A percentile compares a stretch with the other conserved stretches of the same genome.
phyloP scores from a whole-genome alignment of 2,329 filamentous ascomycete species.

The Hymenoscyphus repandus region DNA sequence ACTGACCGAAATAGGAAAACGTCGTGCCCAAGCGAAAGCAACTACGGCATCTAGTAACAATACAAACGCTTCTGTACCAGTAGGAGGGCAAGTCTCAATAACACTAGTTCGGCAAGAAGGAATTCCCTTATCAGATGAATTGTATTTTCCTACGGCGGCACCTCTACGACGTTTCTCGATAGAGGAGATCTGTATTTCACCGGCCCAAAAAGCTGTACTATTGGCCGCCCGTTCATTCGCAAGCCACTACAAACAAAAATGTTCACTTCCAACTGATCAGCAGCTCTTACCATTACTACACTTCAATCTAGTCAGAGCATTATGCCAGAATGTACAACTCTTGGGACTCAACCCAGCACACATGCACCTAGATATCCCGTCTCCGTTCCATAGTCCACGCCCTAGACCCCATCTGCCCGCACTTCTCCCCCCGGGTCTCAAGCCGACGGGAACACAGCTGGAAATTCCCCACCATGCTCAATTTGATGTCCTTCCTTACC shows the following conservation, averaged over 20 bases:
- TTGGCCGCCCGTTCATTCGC: constrained; percentile 8
- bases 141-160: neutral
- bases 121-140: neutral
- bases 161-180: neutral
- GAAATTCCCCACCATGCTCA: constrained; percentile 37
- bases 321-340: constrained; percentile 31
- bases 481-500: constrained; percentile 34
- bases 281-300: constrained; percentile 33
- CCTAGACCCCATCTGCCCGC: neutral
- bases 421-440: constrained; percentile 21
- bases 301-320: constrained; percentile 35
- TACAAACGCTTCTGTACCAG: neutral
- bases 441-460: constrained; percentile 36
- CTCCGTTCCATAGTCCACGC: constrained; percentile 13
- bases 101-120: too few relatives aligned
- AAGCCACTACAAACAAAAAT: neutral
- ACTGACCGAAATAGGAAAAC: neutral
- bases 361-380: constrained; percentile 16
- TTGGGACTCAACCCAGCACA: constrained; percentile 20
- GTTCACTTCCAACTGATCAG: constrained; percentile 17
- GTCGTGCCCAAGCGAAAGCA: neutral
- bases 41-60: constrained; percentile 4
- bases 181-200: neutral
- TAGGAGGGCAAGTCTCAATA: neutral
- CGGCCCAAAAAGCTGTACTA: neutral